Evolutionary conservation across 805 yeast genomes (phyloP).

Genomic region (Cyberlindnera japonica): DNA sequence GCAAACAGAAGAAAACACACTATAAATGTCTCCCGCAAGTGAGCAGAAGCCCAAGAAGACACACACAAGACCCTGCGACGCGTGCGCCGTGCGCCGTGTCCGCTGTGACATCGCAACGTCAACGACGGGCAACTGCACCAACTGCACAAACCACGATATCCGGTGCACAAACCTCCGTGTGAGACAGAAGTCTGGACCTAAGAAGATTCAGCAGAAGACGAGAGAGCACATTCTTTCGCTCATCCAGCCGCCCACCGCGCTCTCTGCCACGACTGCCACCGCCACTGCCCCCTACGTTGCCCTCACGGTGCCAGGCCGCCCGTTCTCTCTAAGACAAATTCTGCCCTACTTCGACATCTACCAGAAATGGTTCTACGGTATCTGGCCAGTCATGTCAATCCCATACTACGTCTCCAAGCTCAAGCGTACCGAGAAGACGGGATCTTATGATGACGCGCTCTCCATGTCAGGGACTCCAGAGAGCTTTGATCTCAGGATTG

Average conservation of each 20-base stretch:
- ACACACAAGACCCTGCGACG: slow-evolving; percentile 25
- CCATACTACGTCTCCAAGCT: slow-evolving; percentile 16
- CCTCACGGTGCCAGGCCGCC: not conserved
- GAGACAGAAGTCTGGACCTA: slow-evolving; percentile 26
- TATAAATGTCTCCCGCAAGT: too few species aligned
- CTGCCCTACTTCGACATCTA: slow-evolving; percentile 24
- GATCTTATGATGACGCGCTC: slow-evolving; percentile 7
- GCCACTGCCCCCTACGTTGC: not conserved
- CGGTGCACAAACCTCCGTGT: slow-evolving; percentile 25
- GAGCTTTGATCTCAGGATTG: slow-evolving; percentile 5
- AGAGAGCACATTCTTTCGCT: slow-evolving; percentile 18
- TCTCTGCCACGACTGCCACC: not conserved
- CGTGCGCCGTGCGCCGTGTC: slow-evolving; percentile 27
- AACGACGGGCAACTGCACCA: slow-evolving; percentile 19
- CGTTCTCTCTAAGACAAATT: slow-evolving; percentile 20
- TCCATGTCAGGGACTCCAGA: slow-evolving; percentile 5
- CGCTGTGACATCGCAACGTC: slow-evolving; percentile 21
- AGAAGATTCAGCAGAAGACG: slow-evolving; percentile 23
- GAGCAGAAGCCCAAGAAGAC: slow-evolving; percentile 4
- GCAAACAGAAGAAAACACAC: too few species aligned
- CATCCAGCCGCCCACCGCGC: slow-evolving; percentile 1
- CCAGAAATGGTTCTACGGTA: slow-evolving; percentile 27
- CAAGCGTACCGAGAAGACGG: slow-evolving; percentile 1
- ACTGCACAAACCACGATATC: slow-evolving; percentile 22
- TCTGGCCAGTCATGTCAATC: slow-evolving; percentile 26